Conservation (phyloP, 2,329 filamentous ascomycete genomes). For the Colletotrichum acutatum region DNA sequence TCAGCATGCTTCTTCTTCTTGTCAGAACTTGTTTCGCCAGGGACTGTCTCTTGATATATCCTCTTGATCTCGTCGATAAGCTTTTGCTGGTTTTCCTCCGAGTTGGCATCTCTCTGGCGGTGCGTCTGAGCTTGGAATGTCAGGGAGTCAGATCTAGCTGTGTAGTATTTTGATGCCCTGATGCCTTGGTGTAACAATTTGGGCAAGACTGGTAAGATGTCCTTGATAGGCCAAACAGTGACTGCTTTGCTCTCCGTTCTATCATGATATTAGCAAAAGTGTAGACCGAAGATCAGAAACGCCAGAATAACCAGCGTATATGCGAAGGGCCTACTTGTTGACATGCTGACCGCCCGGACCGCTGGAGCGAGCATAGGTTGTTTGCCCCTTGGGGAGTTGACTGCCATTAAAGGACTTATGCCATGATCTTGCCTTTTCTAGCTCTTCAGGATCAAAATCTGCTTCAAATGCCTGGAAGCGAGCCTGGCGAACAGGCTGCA, state of each 20-base stretch:
- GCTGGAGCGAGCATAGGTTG: conserved; percentile 67
- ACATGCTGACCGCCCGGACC: conserved; percentile 72
- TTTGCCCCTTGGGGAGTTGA: conserved; percentile 62
- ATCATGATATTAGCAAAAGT: neutral
- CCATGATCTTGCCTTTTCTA: conserved; percentile 65
- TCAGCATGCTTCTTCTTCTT: conserved; percentile 61
- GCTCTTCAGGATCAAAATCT: conserved; percentile 59
- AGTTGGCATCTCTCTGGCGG: conserved; percentile 62
- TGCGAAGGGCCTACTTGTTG: conserved; percentile 62
- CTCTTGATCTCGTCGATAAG: conserved; percentile 58
- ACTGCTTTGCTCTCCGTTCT: conserved; percentile 71
- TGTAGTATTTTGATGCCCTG: conserved; percentile 66
- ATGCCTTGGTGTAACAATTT: conserved; percentile 58
- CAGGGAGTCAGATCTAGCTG: conserved; percentile 61
- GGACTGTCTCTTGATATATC: conserved; percentile 59
- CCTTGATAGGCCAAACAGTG: conserved; percentile 60
- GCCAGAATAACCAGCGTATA: neutral
- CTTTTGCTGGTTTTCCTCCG: conserved; percentile 63
- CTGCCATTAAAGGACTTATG: conserved; percentile 54
- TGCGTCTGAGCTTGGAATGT: conserved; percentile 66
- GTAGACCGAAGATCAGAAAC: too few species aligned
- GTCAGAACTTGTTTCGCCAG: conserved; percentile 56
- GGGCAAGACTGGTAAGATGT: conserved; percentile 59
- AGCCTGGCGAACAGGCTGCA: conserved; percentile 22
- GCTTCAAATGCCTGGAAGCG: conserved; percentile 62